Conservation (phyloP, 768 basidiomycete genomes). For the Tricholoma sp. region DNA sequence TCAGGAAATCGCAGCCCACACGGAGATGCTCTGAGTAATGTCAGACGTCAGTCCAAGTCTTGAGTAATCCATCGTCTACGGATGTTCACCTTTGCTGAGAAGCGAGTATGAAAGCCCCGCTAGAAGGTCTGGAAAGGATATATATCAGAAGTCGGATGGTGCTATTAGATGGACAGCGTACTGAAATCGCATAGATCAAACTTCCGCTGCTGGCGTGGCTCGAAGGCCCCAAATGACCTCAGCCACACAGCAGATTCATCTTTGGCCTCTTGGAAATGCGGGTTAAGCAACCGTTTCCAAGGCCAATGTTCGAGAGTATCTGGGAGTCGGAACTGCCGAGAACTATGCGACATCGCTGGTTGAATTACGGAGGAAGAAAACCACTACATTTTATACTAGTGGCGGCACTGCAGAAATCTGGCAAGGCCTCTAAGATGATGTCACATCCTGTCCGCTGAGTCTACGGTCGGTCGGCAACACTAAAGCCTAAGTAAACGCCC, state of each 20-base stretch:
- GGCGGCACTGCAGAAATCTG: too few relatives aligned
- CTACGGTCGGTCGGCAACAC: too few relatives aligned
- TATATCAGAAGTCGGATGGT: background rate
- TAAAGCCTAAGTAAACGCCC: too few relatives aligned
- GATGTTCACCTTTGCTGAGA: background rate
- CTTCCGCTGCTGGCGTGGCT: background rate
- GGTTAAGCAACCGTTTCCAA: background rate
- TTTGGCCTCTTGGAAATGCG: background rate
- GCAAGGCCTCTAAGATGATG: too few relatives aligned
- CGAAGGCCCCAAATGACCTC: background rate
- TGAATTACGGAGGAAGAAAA: background rate
- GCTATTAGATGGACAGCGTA: background rate
- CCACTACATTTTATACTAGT: too few relatives aligned
- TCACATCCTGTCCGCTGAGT: too few relatives aligned
- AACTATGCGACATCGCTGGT: background rate
- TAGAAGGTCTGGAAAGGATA: background rate
- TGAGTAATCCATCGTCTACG: background rate
- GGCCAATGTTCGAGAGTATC: background rate
- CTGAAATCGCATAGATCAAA: background rate
- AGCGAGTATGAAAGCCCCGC: background rate
- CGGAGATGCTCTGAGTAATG: background rate
- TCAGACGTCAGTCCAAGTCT: background rate
- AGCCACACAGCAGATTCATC: background rate
- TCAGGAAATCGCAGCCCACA: too few relatives aligned
- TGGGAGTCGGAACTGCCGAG: conserved; percentile 2